Evolutionary conservation across 2,329 filamentous ascomycete genomes (phyloP).

Genomic region (Colletotrichum sp.): DNA sequence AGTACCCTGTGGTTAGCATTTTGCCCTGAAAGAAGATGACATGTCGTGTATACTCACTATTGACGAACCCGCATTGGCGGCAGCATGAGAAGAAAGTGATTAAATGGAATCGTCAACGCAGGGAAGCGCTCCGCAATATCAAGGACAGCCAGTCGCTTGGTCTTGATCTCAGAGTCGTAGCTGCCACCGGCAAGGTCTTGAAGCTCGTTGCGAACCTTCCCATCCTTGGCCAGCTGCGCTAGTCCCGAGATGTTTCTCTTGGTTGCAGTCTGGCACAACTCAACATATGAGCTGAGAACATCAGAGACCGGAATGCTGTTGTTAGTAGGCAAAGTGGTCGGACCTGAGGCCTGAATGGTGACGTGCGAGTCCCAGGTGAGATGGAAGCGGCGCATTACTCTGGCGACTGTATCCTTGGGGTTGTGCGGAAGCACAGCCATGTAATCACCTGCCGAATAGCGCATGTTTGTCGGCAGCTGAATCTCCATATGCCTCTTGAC

Average conservation of each 20-base stretch:
- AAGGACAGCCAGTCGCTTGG: slow-evolving; percentile 59
- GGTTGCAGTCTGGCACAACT: slow-evolving; percentile 74
- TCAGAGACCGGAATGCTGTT: slow-evolving; percentile 65
- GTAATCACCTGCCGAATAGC: slow-evolving; percentile 78
- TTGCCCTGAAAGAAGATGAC: neutral
- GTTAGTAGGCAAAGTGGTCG: slow-evolving; percentile 60
- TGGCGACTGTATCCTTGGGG: slow-evolving; percentile 62
- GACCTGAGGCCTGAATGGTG: slow-evolving; percentile 57
- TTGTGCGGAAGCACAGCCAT: slow-evolving; percentile 77
- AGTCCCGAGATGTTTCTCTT: slow-evolving; percentile 50
- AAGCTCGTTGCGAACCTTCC: slow-evolving; percentile 34
- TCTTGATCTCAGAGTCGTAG: slow-evolving; percentile 43
- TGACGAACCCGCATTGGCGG: slow-evolving; percentile 60
- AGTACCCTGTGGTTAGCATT: neutral
- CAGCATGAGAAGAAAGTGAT: slow-evolving; percentile 66
- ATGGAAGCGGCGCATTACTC: slow-evolving; percentile 69
- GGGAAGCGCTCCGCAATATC: slow-evolving; percentile 66
- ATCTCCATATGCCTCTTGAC: slow-evolving; percentile 72
- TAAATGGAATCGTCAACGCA: slow-evolving; percentile 57
- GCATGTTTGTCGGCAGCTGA: slow-evolving; percentile 67
- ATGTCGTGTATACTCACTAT: slow-evolving; percentile 26
- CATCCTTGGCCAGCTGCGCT: slow-evolving; percentile 34
- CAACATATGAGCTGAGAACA: slow-evolving; percentile 73
- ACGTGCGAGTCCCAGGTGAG: slow-evolving; percentile 73
- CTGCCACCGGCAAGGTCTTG: slow-evolving; percentile 38